A percentile compares a stretch with the other conserved stretches of the same genome.
Evolutionary conservation across 805 yeast genomes (phyloP).

Genomic region (Hanseniaspora valbyensis): DNA sequence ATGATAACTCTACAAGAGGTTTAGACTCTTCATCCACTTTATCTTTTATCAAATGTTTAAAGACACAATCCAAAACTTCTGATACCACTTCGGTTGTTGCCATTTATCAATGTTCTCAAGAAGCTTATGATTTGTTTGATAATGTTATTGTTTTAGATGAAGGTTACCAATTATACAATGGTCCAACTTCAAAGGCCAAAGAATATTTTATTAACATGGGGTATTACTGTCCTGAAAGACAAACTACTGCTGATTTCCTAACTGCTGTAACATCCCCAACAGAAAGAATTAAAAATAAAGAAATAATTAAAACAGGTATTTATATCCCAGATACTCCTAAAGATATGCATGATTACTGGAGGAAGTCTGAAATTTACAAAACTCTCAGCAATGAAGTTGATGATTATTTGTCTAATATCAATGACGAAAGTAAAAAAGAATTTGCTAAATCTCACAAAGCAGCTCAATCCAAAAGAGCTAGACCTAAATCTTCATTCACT

Average conservation of each 20-base stretch:
- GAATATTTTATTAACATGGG: slow-evolving; percentile 56
- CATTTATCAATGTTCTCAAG: slow-evolving; percentile 58
- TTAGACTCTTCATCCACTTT: slow-evolving; percentile 75
- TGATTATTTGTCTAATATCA: slow-evolving; percentile 28
- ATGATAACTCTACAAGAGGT: slow-evolving; percentile 82
- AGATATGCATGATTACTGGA: slow-evolving; percentile 55
- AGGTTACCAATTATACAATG: slow-evolving; percentile 55
- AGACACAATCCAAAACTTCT: slow-evolving; percentile 46
- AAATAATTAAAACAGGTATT: slow-evolving; percentile 35
- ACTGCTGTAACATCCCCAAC: slow-evolving; percentile 59
- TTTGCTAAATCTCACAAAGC: slow-evolving; percentile 38
- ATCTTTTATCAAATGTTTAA: slow-evolving; percentile 57
- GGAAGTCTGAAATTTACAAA: slow-evolving; percentile 36
- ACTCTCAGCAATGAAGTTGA: slow-evolving; percentile 37
- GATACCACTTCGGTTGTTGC: slow-evolving; percentile 53
- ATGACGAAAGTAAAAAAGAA: slow-evolving; percentile 19
- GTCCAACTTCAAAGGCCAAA: slow-evolving; percentile 45
- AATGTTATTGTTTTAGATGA: slow-evolving; percentile 49
- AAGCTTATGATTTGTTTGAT: slow-evolving; percentile 53
- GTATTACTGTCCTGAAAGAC: slow-evolving; percentile 50
- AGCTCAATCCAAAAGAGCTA: slow-evolving; percentile 39
- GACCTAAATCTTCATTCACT: slow-evolving; percentile 43
- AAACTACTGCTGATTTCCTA: slow-evolving; percentile 59
- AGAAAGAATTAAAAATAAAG: slow-evolving; percentile 37
- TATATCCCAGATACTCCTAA: slow-evolving; percentile 50